Evolutionary conservation across 768 basidiomycete species (phyloP).

Genomic region (Phlegmacium glaucopus): DNA sequence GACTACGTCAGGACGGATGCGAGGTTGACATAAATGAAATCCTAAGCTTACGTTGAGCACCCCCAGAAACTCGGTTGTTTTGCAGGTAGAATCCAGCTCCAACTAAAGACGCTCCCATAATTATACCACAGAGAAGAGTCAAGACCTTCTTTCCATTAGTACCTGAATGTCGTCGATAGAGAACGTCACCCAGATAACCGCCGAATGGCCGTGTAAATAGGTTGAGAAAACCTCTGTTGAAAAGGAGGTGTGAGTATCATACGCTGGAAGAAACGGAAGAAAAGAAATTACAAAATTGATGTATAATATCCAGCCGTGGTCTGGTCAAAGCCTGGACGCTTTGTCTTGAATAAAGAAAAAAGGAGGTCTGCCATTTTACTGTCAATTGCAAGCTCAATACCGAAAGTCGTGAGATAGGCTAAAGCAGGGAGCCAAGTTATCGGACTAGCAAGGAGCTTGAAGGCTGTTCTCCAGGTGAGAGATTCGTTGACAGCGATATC

Average conservation of each 20-base stretch:
- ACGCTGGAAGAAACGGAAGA: slow-evolving; percentile 1
- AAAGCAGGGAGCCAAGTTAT: slow-evolving; percentile 54
- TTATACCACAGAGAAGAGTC: slow-evolving; percentile 37
- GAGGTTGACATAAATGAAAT: not conserved
- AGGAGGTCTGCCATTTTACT: slow-evolving; percentile 47
- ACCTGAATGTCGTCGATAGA: slow-evolving; percentile 42
- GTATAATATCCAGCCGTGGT: slow-evolving; percentile 49
- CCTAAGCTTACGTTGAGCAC: slow-evolving; percentile 32
- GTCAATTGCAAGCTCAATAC: slow-evolving; percentile 56
- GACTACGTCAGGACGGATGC: not conserved
- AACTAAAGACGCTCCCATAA: slow-evolving; percentile 41
- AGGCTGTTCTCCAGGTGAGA: slow-evolving; percentile 31
- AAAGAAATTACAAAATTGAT: slow-evolving; percentile 23
- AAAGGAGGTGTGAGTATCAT: slow-evolving; percentile 8
- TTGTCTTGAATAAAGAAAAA: slow-evolving; percentile 33
- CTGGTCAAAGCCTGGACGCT: slow-evolving; percentile 37
- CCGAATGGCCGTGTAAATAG: slow-evolving; percentile 46
- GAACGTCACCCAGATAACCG: slow-evolving; percentile 43
- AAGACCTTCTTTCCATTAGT: slow-evolving; percentile 47
- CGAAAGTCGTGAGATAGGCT: slow-evolving; percentile 54
- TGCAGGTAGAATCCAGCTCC: slow-evolving; percentile 44
- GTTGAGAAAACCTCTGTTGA: slow-evolving; percentile 46
- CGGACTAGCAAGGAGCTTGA: slow-evolving; percentile 34
- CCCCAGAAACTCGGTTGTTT: slow-evolving; percentile 8
- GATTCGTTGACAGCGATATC: slow-evolving; percentile 45